Percentiles rank a stretch among this genome's conserved stretches.
Evolutionary conservation across 2,329 filamentous ascomycete genomes (phyloP).

Genomic region (Colletotrichum sp.): DNA sequence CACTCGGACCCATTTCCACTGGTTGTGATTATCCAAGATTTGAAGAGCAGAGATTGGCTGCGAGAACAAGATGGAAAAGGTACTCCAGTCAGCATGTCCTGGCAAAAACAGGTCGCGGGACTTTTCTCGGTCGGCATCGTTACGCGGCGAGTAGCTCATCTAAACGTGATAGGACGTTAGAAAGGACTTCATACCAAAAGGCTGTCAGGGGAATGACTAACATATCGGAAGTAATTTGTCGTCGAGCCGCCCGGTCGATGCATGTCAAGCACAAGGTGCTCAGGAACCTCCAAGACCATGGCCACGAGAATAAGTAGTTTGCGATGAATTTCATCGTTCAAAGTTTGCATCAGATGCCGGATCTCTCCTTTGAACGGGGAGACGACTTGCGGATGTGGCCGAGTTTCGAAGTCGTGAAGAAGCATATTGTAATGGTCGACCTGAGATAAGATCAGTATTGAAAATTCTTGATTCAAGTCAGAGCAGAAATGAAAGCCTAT

Average conservation of each 20-base stretch:
- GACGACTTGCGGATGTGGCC: neutral
- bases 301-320: neutral
- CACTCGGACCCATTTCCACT: neutral
- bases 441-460: neutral
- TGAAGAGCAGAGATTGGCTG: neutral
- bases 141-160: neutral
- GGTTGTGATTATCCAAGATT: neutral
- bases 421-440: neutral
- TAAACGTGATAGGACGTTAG: fast-evolving
- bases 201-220: neutral
- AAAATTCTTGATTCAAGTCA: fast-evolving
- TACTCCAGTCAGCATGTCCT: neutral
- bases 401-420: neutral
- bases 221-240: neutral
- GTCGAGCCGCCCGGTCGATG: neutral
- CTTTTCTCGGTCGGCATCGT: neutral
- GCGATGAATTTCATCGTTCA: neutral
- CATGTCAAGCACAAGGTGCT: neutral
- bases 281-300: neutral
- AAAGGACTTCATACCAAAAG: fast-evolving
- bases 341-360: neutral
- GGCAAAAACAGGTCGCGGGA: neutral
- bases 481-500: neutral
- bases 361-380: neutral
- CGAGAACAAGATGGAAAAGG: neutral